These are phyloP conservation scores for Diospyros lotus DNA, from an alignment of 148 eudicot genomes.

Conservation along the genomic window DNA sequence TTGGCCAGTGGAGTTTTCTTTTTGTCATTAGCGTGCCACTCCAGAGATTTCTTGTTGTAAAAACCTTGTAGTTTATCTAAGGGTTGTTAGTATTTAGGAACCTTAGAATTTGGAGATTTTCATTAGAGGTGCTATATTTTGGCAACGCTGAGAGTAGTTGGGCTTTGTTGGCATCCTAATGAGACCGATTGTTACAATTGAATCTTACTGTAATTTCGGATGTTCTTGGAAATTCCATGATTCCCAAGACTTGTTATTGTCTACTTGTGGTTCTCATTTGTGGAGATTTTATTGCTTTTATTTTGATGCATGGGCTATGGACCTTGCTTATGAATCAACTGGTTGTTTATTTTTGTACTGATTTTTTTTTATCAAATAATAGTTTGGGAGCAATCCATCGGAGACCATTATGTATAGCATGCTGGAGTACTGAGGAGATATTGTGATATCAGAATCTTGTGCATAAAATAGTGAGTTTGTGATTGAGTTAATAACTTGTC, in stretches of 20 bases:
- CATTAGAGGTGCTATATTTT: background rate
- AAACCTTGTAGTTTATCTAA: background rate
- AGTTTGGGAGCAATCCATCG: too few relatives aligned
- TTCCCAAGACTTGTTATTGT: background rate
- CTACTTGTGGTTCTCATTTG: background rate
- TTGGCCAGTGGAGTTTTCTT: constrained; percentile 4
- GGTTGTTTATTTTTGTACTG: background rate
- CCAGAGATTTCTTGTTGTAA: background rate
- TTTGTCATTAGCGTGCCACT: constrained; percentile 9
- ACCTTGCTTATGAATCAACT: background rate
- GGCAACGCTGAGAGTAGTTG: background rate
- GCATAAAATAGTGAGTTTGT: too few relatives aligned
- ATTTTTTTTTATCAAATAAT: too few relatives aligned
- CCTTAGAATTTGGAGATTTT: constrained; percentile 5
- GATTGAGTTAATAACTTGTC: too few relatives aligned
- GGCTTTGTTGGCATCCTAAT: background rate
- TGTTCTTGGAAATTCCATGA: background rate
- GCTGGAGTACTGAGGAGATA: too few relatives aligned
- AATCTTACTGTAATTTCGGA: background rate
- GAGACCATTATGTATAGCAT: too few relatives aligned
- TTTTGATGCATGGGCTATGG: constrained; percentile 12
- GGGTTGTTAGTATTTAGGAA: background rate
- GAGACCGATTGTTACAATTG: background rate
- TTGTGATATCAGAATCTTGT: too few relatives aligned
- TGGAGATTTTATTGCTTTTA: constrained; percentile 9